phyloP scores from a whole-genome alignment of 1,284 basidiomycete species.

The Neotropicomus parvogracilis region DNA sequence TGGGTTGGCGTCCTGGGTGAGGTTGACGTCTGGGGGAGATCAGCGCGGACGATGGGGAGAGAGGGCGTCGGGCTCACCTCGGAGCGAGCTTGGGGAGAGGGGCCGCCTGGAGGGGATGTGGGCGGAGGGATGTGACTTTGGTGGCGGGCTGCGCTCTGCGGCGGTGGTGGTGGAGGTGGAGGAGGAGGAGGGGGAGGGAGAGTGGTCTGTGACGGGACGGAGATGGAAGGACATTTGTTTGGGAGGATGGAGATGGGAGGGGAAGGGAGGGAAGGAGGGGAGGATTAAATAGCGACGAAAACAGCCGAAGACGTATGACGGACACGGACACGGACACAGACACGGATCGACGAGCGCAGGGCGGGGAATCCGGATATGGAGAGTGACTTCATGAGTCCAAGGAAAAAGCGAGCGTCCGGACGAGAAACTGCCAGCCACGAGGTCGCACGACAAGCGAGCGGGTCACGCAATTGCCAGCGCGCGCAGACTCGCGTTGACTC shows the following conservation, averaged over 20 bases:
- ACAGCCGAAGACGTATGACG: conserved; percentile 14
- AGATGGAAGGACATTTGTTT: conserved; percentile 45
- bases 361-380: conserved; percentile 16
- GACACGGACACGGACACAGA: too few relatives aligned
- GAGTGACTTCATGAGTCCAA: too few relatives aligned
- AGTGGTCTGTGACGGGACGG: conserved; percentile 40
- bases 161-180: conserved; percentile 24
- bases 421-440: conserved; percentile 24
- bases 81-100: conserved; percentile 50
- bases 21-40: conserved; percentile 50
- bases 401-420: too few relatives aligned
- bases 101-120: conserved; percentile 24
- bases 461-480: conserved; percentile 17
- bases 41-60: background rate
- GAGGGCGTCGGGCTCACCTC: conserved; percentile 39
- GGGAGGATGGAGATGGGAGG: background rate
- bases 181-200: conserved; percentile 30
- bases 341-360: conserved; percentile 23
- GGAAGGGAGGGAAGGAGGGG: background rate
- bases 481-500: too few relatives aligned
- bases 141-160: conserved; percentile 26
- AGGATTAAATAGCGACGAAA: conserved; percentile 22
- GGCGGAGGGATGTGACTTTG: conserved; percentile 14
- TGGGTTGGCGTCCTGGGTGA: conserved; percentile 46
- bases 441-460: conserved; percentile 22